Base-by-base conservation (phyloP, 768 basidiomycete species). In the Epithele typhae region DNA sequence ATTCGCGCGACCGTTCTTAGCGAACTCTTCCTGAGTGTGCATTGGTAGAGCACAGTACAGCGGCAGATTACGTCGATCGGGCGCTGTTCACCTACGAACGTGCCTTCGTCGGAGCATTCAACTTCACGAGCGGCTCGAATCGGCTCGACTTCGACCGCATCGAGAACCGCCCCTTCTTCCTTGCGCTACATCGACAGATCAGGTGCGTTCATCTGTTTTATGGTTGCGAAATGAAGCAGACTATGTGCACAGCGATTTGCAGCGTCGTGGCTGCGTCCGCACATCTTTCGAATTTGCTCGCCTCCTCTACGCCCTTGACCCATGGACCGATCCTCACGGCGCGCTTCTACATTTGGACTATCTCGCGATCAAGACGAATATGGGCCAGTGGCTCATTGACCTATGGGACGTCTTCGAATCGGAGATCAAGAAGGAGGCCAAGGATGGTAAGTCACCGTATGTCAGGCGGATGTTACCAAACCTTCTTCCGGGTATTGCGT, bases 31-130 rank as follows among this genome's bases (percentile, higher is more conserved):
- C 8, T 30, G 27, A 10, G n/a, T n/a, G n/a, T n/a, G n/a, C n/a
- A n/a, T n/a, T n/a, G n/a, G n/a, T 45, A 91, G 92, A 96, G 60
- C 81, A 92, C 57, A 75, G 84, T 30, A 79, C 84, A 43, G 90
- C 92, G 0, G 81, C 88, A 3, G 92, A 96, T 50, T 91, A 81
- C 57, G 81, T 92, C n/a, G 87, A 92, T 46, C 79, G 93, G n/a
- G 88, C 94, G 0, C 64, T 99, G 14, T 97, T 94, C 68, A 83
- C 92, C 0, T 96, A 94, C 51, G 94, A 97, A 58, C 81, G 92
- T 11, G 82, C 88, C 10, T 88, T 97, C 55, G 76, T 92, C 14
- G 90, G 92, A 2, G 72, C 85, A 0, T 95, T 94, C 72, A 90
- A 78, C 54, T 84, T 96, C 64, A 82, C 90, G 1, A 80, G 68